A percentile compares a stretch with the other conserved stretches of the same genome.
Evolutionary conservation across 169 alveolate species (phyloP).

Genomic region (Plasmodium knowlesi): DNA sequence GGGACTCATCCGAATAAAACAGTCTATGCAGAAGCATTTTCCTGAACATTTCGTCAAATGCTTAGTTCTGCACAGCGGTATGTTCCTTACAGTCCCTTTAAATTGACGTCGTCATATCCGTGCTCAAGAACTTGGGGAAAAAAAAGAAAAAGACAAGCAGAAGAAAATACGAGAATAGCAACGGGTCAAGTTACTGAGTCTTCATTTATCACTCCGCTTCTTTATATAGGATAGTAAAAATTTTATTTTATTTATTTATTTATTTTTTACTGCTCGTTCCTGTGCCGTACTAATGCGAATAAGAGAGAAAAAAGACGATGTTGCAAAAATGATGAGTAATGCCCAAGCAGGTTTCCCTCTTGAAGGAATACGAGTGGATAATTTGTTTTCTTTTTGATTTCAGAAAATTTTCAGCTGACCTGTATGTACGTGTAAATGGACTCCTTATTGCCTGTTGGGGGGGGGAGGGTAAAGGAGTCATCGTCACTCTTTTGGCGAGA

Average conservation of each 20-base stretch:
- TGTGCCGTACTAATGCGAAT: constrained; percentile 44
- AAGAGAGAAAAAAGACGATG: background rate
- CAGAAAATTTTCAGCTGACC: background rate
- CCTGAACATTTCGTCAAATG: background rate
- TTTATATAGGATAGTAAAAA: background rate
- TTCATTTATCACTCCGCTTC: background rate
- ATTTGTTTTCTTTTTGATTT: background rate
- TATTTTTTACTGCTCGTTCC: constrained; percentile 51
- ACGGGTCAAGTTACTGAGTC: background rate
- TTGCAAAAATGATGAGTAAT: background rate
- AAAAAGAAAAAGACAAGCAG: background rate
- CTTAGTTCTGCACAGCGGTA: background rate
- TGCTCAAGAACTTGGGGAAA: constrained; percentile 78
- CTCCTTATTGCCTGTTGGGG: constrained; percentile 25
- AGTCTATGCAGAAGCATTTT: background rate
- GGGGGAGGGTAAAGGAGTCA: background rate
- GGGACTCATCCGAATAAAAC: background rate
- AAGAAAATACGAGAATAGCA: background rate
- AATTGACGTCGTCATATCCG: constrained; percentile 80
- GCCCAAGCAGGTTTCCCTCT: background rate
- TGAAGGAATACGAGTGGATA: background rate
- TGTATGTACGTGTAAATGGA: constrained; percentile 60
- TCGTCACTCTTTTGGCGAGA: background rate
- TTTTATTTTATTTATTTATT: background rate
- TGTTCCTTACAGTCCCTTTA: constrained; percentile 78